Conservation (phyloP, 208 protist species). For the Herpetomonas muscarum region DNA sequence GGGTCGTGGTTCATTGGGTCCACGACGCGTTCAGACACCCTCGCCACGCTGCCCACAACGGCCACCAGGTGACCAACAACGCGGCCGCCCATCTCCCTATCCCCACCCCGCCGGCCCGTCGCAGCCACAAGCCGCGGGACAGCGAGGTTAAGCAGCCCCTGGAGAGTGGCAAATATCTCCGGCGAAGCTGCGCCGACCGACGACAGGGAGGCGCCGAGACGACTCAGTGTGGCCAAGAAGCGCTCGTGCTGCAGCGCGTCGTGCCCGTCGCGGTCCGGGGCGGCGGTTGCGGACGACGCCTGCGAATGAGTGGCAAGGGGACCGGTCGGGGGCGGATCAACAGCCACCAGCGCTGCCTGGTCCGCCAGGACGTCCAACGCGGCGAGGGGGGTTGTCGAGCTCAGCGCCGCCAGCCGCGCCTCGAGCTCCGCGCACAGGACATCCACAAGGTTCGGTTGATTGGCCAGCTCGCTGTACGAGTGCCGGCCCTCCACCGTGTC, state of each 20-base stretch:
- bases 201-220: not conserved
- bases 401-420: constrained; percentile 17
- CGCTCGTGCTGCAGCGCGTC: not conserved
- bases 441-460: constrained; percentile 78
- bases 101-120: too few species aligned
- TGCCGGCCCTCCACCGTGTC: constrained; percentile 3
- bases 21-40: constrained; percentile 30
- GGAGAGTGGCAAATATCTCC: not conserved
- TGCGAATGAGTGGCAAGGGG: too few species aligned
- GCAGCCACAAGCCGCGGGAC: too few species aligned
- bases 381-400: not conserved
- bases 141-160: not conserved
- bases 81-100: not conserved
- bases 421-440: constrained; percentile 70
- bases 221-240: not conserved
- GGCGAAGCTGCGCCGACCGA: not conserved
- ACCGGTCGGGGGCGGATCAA: too few species aligned
- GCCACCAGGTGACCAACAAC: not conserved
- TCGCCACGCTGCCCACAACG: not conserved
- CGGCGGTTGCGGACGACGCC: not conserved
- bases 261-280: not conserved
- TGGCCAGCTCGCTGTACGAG: constrained; percentile 17
- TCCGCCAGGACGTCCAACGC: not conserved
- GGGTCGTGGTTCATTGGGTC: constrained; percentile 46
- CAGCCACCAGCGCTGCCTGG: not conserved